Conservation (phyloP, 139 green algal genomes). For the Chlorella ohadii region DNA sequence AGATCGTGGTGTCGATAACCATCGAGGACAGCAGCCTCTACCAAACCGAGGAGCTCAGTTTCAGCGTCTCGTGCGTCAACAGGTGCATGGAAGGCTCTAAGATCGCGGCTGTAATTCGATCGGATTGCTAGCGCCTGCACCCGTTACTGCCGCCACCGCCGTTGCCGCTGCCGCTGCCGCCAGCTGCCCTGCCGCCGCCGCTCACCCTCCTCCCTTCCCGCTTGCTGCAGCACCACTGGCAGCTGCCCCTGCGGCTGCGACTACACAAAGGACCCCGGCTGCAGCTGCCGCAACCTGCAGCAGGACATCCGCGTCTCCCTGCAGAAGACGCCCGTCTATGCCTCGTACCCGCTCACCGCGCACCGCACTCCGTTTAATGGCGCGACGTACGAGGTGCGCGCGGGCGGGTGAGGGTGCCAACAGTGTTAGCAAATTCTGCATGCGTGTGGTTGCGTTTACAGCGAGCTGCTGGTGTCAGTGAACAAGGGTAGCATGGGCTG, state of each 20-base stretch:
- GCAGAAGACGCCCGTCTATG: constrained; percentile 72
- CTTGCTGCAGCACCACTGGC: constrained; percentile 47
- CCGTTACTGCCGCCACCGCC: background rate
- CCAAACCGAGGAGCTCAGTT: constrained; percentile 63
- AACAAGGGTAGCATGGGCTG: too few species aligned
- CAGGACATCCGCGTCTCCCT: constrained; percentile 62
- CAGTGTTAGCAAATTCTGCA: too few species aligned
- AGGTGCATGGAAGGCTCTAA: constrained; percentile 42
- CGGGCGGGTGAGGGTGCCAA: background rate
- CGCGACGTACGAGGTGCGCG: constrained; percentile 54
- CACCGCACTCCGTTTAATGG: constrained; percentile 64
- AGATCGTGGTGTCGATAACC: constrained; percentile 74
- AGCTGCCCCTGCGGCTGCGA: constrained; percentile 83
- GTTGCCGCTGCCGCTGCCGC: background rate
- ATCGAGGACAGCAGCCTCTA: constrained; percentile 61
- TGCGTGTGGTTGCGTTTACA: too few species aligned
- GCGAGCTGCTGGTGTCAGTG: too few species aligned
- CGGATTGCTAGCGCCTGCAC: background rate
- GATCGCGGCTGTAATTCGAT: too few species aligned
- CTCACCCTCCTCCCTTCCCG: background rate
- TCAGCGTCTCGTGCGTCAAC: constrained; percentile 70
- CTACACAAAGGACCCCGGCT: constrained; percentile 67
- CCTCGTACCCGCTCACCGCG: constrained; percentile 69
- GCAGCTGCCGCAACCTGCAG: constrained; percentile 76
- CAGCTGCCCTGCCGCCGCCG: background rate